Evolutionary conservation across 148 eudicot genomes (phyloP).

Genomic region (Silene uniflora): DNA sequence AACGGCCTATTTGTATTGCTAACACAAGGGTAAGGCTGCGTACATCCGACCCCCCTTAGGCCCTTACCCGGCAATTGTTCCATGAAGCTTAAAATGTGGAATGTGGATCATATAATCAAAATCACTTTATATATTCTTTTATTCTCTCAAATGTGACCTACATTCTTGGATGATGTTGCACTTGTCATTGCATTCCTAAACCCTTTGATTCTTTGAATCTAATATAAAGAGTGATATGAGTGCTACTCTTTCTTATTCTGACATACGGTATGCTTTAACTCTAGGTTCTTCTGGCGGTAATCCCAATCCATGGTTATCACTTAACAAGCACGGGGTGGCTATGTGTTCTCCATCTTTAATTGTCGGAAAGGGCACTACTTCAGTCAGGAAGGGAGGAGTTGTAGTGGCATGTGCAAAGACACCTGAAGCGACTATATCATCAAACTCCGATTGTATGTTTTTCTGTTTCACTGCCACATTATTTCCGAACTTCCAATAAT

Average conservation of each 20-base stretch:
- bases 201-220: too few relatives aligned
- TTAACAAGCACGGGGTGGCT: conserved; percentile 40
- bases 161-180: too few relatives aligned
- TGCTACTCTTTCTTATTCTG: background rate
- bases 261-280: background rate
- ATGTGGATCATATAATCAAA: too few relatives aligned
- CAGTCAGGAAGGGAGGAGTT: conserved; percentile 32
- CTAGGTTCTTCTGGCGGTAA: conserved; percentile 38
- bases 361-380: conserved; percentile 39
- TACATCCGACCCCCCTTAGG: too few relatives aligned
- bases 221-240: background rate
- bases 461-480: background rate
- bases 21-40: too few relatives aligned
- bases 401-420: conserved; percentile 49
- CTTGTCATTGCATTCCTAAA: too few relatives aligned
- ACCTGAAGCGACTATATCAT: conserved; percentile 39
- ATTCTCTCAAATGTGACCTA: too few relatives aligned
- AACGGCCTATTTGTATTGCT: too few relatives aligned
- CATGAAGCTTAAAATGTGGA: too few relatives aligned
- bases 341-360: conserved; percentile 29
- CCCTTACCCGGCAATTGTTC: too few relatives aligned
- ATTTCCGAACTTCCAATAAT: background rate
- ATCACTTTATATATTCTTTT: too few relatives aligned
- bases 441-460: conserved; percentile 54
- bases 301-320: conserved; percentile 31